Evolutionary conservation across 2,329 filamentous ascomycete genomes (phyloP), one percentile per base, ranked within the genome.

Genomic region (Akanthomyces lecanii): DNA sequence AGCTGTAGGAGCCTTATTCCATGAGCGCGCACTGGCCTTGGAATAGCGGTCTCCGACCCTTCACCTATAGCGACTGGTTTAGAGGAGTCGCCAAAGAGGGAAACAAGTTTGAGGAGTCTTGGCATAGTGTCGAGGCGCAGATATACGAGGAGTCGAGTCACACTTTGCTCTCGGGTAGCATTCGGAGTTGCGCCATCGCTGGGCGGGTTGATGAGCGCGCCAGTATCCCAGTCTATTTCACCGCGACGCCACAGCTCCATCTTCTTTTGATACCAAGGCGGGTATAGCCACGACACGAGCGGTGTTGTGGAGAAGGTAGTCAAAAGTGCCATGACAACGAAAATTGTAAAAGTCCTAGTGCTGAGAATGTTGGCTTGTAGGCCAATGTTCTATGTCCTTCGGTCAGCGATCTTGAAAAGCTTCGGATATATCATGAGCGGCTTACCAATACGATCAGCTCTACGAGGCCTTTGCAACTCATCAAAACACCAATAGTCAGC

Each of bases 391-490:
- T 85, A 25, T 3, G 56, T 5, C 60, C 5, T 7, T 62, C 21
- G 21, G 56, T 62, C 21, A 61, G 60, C 14, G 28, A 36, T 1
- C 4, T 12, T 14, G 1, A 28, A 12, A 4, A 6, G 14, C 7
- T 59, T n/a, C 5, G 12, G 16, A 38, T 14, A 30, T 1, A 52
- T 12, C 25, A 25, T n/a, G 18, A 8, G 33, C 1, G 30, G 68
- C 86, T 77, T 80, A 93, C 91, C 74, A 96, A 75, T n/a, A 97
- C 93, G 73, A 98, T 97, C 59, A 98, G 79, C 74, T 97, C 93
- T 0, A 97, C 93, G 11, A 98, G 81, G 70, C 94, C 94, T 75
- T 98, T 98, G 76, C 94, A 98, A 76, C 91, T 96, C 94, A 98
- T 98, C 69, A 97, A 77, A 18, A 89, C 86, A 16, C 94, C 94